Percentiles rank a stretch among this genome's conserved stretches.
Conservation (phyloP, 257 asterid species). For the Nicotiana knightiana region DNA sequence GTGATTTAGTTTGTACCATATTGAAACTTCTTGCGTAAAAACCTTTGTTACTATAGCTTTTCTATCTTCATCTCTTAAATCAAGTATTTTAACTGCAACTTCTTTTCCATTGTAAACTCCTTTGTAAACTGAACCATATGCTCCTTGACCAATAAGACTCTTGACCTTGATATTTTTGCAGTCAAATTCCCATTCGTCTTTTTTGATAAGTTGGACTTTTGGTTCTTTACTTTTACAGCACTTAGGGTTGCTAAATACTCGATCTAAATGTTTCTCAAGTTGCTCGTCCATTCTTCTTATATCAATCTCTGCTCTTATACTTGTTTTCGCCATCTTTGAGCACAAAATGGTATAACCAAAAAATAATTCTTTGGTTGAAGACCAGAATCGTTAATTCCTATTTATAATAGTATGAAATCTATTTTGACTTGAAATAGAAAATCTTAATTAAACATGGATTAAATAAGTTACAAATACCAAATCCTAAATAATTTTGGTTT, state of each 20-base stretch:
- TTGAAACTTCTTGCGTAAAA: slow-evolving; percentile 11
- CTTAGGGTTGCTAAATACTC: neutral
- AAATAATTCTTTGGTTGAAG: neutral
- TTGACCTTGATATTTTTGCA: neutral
- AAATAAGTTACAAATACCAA: no score
- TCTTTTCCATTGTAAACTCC: no score
- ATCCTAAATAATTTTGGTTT: no score
- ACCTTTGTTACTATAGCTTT: neutral
- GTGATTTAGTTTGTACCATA: slow-evolving; percentile 17
- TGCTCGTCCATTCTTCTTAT: neutral
- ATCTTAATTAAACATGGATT: no score
- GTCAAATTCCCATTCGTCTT: slow-evolving; percentile 1
- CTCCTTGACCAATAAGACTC: neutral
- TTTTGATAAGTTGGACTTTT: neutral
- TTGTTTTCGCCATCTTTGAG: neutral
- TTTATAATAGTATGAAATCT: no score
- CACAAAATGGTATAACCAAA: neutral
- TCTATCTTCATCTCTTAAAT: neutral
- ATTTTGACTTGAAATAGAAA: no score
- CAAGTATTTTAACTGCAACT: slow-evolving; percentile 11
- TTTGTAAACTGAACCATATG: no score
- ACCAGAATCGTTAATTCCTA: neutral
- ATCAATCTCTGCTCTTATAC: neutral
- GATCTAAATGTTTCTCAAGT: neutral
- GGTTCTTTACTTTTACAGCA: neutral